Evolutionary conservation across 1,284 basidiomycete genomes (phyloP), one percentile per base, ranked within the genome.

Genomic region (Inonotus obliquus): DNA sequence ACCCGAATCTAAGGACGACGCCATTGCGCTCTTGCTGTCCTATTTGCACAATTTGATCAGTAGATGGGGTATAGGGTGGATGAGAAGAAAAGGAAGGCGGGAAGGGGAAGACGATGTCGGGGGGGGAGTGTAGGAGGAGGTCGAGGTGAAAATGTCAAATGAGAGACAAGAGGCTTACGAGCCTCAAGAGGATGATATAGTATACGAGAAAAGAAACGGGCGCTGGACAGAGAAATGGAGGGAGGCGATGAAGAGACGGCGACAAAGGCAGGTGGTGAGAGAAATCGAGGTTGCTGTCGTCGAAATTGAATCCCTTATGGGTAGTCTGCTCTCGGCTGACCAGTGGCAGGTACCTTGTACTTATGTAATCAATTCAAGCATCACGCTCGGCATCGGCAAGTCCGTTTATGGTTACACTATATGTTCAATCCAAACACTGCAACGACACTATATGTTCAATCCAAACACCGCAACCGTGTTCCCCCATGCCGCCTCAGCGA

Each of bases 401-500:
- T 32, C 9, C 32, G 9, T 32, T 32, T 4, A 32, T 17, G 19
- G 29, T 6, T 11, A n/a, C n/a, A 21, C 19, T 17, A 11, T 54
- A 5, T 57, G 39, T 78, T 72, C 37, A 89, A 67, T 13, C 74
- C 74, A 67, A 93, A 93, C 58, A 92, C 64, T 39, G 78, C 73
- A 13, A 86, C 69, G n/a, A n/a, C n/a, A 21, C 19, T 17, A 11
- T 54, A 5, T 57, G 39, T 78, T 72, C 37, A 89, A 67, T 13
- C 74, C 74, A 67, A 93, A 93, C 58, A 92, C 64, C 38, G 78
- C 73, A 13, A 86, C 69, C 0, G 89, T 88, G 69, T 93, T 94
- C 65, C 78, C 76, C 81, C 84, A 92, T 5, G 79, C 83, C 19
- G 75, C 77, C 65, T 84, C 79, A 0, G 81, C 79, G 0, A 95